Conservation (phyloP, 345 rosid genomes). For the Anacardium occidentale region DNA sequence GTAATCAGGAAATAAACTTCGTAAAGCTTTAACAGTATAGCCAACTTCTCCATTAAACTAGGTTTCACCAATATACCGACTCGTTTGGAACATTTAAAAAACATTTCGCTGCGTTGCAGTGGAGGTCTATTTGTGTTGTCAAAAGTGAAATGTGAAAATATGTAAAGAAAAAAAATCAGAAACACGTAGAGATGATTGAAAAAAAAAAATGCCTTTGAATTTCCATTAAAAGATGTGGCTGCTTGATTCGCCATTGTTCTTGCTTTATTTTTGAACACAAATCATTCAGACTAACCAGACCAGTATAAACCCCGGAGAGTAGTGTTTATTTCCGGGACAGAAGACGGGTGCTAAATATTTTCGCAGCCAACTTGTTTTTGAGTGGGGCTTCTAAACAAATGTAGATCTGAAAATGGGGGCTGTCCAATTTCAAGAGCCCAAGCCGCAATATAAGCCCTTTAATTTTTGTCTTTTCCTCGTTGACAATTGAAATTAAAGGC, state of each 20-base stretch:
- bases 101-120: slow-evolving; percentile 22
- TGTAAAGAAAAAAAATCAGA: too few species aligned
- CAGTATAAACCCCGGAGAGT: neutral
- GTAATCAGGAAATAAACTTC: neutral
- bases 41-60: neutral
- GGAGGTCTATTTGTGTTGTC: too few species aligned
- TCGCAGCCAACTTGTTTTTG: neutral
- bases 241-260: slow-evolving; percentile 54
- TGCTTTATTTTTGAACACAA: neutral
- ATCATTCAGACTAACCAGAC: slow-evolving; percentile 5
- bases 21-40: too few species aligned
- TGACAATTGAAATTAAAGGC: too few species aligned
- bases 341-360: neutral
- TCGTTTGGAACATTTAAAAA: slow-evolving; percentile 26
- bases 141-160: too few species aligned
- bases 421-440: too few species aligned
- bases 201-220: slow-evolving; percentile 38
- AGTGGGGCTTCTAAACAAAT: too few species aligned
- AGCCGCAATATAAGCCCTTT: too few species aligned
- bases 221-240: slow-evolving; percentile 48
- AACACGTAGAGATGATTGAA: neutral
- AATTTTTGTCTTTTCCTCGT: too few species aligned
- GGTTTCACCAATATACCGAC: slow-evolving; percentile 2
- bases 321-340: neutral
- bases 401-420: neutral